Conservation (phyloP, 2,329 filamentous ascomycete species). For the Sclerotinia glacialis region DNA sequence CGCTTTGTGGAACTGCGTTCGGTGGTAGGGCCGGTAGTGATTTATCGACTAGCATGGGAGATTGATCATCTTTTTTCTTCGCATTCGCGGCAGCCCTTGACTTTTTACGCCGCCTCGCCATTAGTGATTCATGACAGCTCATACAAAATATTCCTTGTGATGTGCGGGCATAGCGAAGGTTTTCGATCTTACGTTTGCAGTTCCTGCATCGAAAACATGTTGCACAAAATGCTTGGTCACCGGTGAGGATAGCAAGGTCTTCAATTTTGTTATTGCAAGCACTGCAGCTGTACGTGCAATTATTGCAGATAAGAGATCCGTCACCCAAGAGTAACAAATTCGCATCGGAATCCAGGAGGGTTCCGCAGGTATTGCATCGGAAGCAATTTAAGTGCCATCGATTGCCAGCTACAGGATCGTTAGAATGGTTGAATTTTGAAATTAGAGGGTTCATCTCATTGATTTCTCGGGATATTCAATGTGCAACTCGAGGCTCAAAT, state of each 20-base stretch:
- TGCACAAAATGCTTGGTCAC: conserved; percentile 96
- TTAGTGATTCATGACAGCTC: conserved; percentile 95
- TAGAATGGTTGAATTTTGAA: conserved; percentile 27
- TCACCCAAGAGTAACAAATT: conserved; percentile 96
- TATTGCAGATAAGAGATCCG: conserved; percentile 97
- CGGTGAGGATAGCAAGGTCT: conserved; percentile 93
- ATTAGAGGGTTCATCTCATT: conserved; percentile 19
- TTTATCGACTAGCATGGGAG: conserved; percentile 77
- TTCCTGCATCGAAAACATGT: conserved; percentile 97
- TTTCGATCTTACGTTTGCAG: conserved; percentile 98
- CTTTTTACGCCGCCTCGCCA: conserved; percentile 88
- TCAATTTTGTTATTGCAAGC: conserved; percentile 98
- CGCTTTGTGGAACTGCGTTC: conserved; percentile 61
- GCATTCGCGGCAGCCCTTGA: conserved; percentile 63
- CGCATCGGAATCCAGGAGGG: conserved; percentile 94
- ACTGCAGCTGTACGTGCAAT: conserved; percentile 98
- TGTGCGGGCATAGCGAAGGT: conserved; percentile 92
- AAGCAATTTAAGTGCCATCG: conserved; percentile 99
- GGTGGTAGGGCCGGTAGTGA: conserved; percentile 87
- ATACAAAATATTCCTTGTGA: conserved; percentile 99
- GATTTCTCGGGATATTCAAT: conserved; percentile 14
- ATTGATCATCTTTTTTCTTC: conserved; percentile 62
- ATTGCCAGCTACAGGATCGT: conserved; percentile 68
- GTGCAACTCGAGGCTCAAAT: conserved; percentile 22
- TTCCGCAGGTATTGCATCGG: conserved; percentile 92